A percentile compares a stretch with the other conserved stretches of the same genome.
Evolutionary conservation across 805 yeast species (phyloP).

Genomic region (Candida ovalis): DNA sequence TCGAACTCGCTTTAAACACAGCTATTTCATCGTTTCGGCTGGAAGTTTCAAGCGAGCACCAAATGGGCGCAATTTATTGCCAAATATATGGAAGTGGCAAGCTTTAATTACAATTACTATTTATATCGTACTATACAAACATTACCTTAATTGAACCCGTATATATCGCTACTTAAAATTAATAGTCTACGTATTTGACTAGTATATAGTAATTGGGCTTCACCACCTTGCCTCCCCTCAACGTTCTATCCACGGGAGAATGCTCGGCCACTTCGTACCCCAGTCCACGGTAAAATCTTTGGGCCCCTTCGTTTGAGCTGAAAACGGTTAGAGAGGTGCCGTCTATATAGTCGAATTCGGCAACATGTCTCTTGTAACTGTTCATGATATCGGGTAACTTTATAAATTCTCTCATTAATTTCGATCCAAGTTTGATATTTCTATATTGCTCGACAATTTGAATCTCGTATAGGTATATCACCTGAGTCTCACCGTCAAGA

Average conservation of each 20-base stretch:
- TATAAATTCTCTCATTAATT: conserved; percentile 37
- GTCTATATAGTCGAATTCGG: conserved; percentile 6
- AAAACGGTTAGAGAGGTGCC: conserved; percentile 50
- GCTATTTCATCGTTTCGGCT: too few species aligned
- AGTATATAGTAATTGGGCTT: conserved; percentile 43
- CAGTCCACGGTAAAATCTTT: conserved; percentile 38
- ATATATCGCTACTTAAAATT: not conserved
- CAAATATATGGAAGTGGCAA: too few species aligned
- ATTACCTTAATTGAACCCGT: too few species aligned
- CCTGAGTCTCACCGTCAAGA: conserved; percentile 34
- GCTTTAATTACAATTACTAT: too few species aligned
- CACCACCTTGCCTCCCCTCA: conserved; percentile 38
- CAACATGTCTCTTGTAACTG: conserved; percentile 1
- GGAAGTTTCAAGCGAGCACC: conserved; percentile 7
- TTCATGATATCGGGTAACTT: conserved; percentile 22
- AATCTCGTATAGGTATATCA: conserved; percentile 54
- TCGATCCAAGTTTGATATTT: conserved; percentile 35
- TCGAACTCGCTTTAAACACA: too few species aligned
- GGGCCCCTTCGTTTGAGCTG: conserved; percentile 39
- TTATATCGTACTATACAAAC: too few species aligned
- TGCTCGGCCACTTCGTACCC: conserved; percentile 37
- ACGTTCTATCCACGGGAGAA: conserved; percentile 41
- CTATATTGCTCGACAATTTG: conserved; percentile 40
- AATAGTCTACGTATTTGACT: not conserved
- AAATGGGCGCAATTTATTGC: conserved; percentile 6